Evolutionary conservation across 306 rosid species (phyloP), one percentile per base, ranked within the genome.

Genomic region (Citrullus amarus): DNA sequence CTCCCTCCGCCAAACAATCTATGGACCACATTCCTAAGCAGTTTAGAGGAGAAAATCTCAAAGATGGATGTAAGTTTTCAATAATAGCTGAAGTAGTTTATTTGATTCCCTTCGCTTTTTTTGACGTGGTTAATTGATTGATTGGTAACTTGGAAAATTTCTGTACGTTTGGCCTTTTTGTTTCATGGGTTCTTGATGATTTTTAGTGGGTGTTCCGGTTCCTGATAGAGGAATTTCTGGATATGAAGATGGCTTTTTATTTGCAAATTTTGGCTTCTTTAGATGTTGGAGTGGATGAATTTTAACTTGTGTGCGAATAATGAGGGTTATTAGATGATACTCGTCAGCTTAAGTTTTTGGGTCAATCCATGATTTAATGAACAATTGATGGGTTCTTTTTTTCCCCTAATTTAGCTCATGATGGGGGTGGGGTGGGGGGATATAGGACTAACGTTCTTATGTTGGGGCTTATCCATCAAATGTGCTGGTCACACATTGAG

Each of bases 41-140:
- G 85, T 92, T 95, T 88, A 78, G 91, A 78, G 77, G 86, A 84
- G 91, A 89, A 79, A 95, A 95, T 83, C 97, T 95, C 82, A 89
- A 84, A 46, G 98, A 91, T 84, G 99, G 97, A 78, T 83, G 99
- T 95, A 56, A 90, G 97, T 85, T 44, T 80, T 12, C 5, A 4
- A 12, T 79, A 2, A 2, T 48, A 38, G 72, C 6, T 50, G 77
- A 14, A 71, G 59, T 28, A 6, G 60, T 54, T 75, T 36, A 38
- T 34, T 75, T 75, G 10, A 7, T 50, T 50, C 59, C 17, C 5
- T 28, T 74, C 17, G 12, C 8, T 34, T 51, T 54, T 51, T 54
- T 13, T 51, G 38, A 73, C 16, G 25, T 16, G 6, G 9, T 73
- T 28, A 17, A 14, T 73, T 32, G 78, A 53, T 48, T 25, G 59